Percentiles rank a stretch among this genome's conserved stretches.
Evolutionary conservation across 495 filamentous ascomycete species (phyloP).

Genomic region (Penicillium robsamsonii): DNA sequence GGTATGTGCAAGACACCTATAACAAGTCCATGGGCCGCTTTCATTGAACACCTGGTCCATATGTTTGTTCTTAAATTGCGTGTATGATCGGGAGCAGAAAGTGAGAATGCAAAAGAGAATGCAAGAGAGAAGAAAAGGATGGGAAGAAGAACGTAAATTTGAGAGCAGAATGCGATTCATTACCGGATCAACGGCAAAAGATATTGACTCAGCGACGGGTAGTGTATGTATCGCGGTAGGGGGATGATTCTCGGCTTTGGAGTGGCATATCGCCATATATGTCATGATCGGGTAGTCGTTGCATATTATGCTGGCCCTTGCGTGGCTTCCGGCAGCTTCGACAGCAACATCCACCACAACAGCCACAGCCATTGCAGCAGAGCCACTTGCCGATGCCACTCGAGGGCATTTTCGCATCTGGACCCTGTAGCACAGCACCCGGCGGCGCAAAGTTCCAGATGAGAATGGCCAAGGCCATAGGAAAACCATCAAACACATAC

Average conservation of each 20-base stretch:
- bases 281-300: neutral
- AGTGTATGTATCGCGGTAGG: neutral
- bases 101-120: too few relatives aligned
- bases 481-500: slow-evolving; percentile 9
- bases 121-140: too few relatives aligned
- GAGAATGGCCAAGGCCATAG: neutral
- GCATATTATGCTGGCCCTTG: slow-evolving; percentile 1
- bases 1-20: too few relatives aligned
- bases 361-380: slow-evolving; percentile 2
- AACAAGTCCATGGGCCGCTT: too few relatives aligned
- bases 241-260: neutral
- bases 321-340: slow-evolving; percentile 2
- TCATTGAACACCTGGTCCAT: too few relatives aligned
- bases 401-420: slow-evolving; percentile 1
- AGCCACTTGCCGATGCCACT: neutral
- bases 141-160: too few relatives aligned
- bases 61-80: too few relatives aligned
- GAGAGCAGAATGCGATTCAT: too few relatives aligned
- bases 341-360: slow-evolving; percentile 6
- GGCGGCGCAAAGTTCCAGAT: neutral
- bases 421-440: neutral
- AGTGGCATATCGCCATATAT: neutral
- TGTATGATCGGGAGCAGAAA: too few relatives aligned
- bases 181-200: too few relatives aligned
- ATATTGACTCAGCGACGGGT: neutral